These are phyloP conservation scores for Pugionium dolabratum DNA, from an alignment of 345 rosid species.

Conservation along the genomic window DNA sequence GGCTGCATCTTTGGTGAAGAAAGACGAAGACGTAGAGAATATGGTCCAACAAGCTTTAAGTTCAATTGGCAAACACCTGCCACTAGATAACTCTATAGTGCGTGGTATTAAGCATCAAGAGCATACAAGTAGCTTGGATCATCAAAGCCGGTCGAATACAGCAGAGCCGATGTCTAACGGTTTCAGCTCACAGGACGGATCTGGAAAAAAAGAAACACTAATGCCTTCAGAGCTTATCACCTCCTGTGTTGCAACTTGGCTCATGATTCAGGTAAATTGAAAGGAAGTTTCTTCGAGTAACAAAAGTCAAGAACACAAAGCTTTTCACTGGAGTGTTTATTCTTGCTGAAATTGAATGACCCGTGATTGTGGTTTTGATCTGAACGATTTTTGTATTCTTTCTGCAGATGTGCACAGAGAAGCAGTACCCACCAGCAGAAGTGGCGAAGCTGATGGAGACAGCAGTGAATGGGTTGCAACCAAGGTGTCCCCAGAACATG, in stretches of 20 bases:
- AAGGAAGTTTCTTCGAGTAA: background rate
- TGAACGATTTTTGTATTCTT: background rate
- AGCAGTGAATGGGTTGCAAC: slow-evolving; percentile 72
- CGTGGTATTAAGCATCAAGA: slow-evolving; percentile 29
- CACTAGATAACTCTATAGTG: slow-evolving; percentile 28
- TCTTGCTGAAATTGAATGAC: too few relatives aligned
- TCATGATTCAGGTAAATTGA: slow-evolving; percentile 75
- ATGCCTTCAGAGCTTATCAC: slow-evolving; percentile 75
- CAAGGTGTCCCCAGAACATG: slow-evolving; percentile 75
- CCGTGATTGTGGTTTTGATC: background rate
- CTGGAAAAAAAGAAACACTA: slow-evolving; percentile 45
- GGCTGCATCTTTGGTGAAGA: slow-evolving; percentile 64
- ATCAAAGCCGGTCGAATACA: slow-evolving; percentile 20
- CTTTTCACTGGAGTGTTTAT: too few relatives aligned
- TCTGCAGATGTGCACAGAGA: slow-evolving; percentile 63
- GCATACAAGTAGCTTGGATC: slow-evolving; percentile 29
- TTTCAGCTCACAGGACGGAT: slow-evolving; percentile 13
- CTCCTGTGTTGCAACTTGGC: slow-evolving; percentile 78
- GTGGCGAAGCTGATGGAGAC: slow-evolving; percentile 88
- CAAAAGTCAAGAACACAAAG: background rate
- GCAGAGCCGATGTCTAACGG: slow-evolving; percentile 38
- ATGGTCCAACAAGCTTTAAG: slow-evolving; percentile 62
- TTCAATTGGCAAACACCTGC: slow-evolving; percentile 45
- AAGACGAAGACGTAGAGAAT: slow-evolving; percentile 60
- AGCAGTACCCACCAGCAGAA: slow-evolving; percentile 77